Evolutionary conservation across 2,329 filamentous ascomycete species (phyloP).

Genomic region (Metarhizium sp.): DNA sequence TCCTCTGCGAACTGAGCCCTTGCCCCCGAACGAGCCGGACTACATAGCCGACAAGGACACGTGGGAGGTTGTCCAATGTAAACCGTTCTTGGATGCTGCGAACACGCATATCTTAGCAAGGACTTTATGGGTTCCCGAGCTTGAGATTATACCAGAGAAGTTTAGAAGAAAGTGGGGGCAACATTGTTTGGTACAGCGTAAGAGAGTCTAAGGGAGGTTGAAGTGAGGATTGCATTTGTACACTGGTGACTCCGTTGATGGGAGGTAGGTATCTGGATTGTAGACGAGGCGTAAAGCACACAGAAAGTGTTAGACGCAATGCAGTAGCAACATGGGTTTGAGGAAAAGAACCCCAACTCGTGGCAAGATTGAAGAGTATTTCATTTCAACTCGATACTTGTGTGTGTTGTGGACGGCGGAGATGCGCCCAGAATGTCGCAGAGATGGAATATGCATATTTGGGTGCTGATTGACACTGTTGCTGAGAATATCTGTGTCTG

Average conservation of each 20-base stretch:
- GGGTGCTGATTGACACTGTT: too few species aligned
- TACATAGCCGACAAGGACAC: conserved; percentile 63
- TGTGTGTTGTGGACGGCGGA: too few species aligned
- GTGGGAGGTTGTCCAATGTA: conserved; percentile 72
- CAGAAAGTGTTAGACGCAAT: too few species aligned
- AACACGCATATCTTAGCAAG: conserved; percentile 66
- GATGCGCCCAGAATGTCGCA: too few species aligned
- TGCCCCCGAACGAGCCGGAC: conserved; percentile 66
- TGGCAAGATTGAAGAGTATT: too few species aligned
- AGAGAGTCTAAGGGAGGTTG: not conserved
- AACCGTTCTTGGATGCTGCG: conserved; percentile 70
- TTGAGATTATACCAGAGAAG: conserved; percentile 56
- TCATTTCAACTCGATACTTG: too few species aligned
- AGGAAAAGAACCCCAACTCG: too few species aligned
- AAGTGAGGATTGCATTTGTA: not conserved
- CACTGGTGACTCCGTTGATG: not conserved
- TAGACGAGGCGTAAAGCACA: too few species aligned
- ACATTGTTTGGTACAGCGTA: conserved; percentile 70
- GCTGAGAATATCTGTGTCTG: too few species aligned
- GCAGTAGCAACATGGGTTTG: too few species aligned
- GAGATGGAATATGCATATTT: too few species aligned
- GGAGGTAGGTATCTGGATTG: too few species aligned
- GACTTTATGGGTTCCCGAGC: conserved; percentile 72
- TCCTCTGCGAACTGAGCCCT: conserved; percentile 37
- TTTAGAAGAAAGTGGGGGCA: conserved; percentile 73